Evolutionary conservation across 2,329 filamentous ascomycete genomes (phyloP).

Genomic region (Fusarium coicis): DNA sequence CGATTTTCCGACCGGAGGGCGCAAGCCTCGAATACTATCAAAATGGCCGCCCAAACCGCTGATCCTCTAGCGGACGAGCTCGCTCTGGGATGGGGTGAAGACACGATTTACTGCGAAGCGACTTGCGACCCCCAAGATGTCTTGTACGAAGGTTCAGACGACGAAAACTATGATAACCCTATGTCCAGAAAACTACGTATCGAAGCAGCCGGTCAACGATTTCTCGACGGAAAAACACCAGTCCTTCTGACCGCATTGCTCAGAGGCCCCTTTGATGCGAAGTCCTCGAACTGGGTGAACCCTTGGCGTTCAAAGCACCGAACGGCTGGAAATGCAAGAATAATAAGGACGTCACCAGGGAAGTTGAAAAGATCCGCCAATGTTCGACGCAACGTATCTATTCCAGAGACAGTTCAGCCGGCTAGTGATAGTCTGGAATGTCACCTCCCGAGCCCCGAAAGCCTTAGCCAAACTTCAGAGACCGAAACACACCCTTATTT

Average conservation of each 20-base stretch:
- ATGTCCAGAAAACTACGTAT: conserved; percentile 63
- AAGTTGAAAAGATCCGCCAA: conserved; percentile 29
- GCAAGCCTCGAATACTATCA: conserved; percentile 21
- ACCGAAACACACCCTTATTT: conserved; percentile 45
- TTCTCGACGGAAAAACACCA: conserved; percentile 65
- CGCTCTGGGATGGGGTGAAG: conserved; percentile 42
- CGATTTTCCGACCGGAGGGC: conserved; percentile 13
- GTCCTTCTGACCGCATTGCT: conserved; percentile 69
- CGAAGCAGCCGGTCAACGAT: conserved; percentile 68
- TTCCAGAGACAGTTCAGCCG: conserved; percentile 26
- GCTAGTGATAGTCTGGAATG: conserved; percentile 46
- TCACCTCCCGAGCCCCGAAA: conserved; percentile 56
- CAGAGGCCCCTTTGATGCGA: conserved; percentile 67
- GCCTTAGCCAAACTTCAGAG: conserved; percentile 50
- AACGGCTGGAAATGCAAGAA: conserved; percentile 23
- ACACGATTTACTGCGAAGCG: conserved; percentile 60
- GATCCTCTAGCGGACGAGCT: conserved; percentile 22
- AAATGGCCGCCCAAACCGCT: conserved; percentile 24
- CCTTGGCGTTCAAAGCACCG: conserved; percentile 49
- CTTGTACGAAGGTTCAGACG: conserved; percentile 67
- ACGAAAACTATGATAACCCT: conserved; percentile 62
- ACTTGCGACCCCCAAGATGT: conserved; percentile 57
- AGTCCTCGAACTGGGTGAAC: conserved; percentile 46
- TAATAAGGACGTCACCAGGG: conserved; percentile 26
- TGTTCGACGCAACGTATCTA: conserved; percentile 21